Conservation (phyloP, 2,329 filamentous ascomycete genomes). For the Zymoseptoria tritici region DNA sequence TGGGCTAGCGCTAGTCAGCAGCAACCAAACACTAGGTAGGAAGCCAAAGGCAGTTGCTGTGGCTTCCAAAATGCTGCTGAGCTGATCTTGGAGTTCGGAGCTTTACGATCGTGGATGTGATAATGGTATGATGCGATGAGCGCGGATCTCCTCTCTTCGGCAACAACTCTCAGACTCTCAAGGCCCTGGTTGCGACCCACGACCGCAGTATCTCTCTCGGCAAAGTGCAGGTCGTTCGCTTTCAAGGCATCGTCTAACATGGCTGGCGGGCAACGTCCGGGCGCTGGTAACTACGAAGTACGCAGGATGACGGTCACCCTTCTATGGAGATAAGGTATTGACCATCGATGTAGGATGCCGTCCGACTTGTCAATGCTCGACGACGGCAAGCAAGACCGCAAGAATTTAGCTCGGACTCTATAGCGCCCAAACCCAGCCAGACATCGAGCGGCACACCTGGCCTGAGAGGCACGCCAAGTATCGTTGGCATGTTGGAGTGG, state of each 20-base stretch:
- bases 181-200: background rate
- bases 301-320: background rate
- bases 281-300: background rate
- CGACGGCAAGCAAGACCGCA: background rate
- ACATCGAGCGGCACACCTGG: slow-evolving; percentile 6
- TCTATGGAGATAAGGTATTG: background rate
- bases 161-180: background rate
- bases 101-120: too few relatives aligned
- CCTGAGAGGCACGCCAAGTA: slow-evolving; percentile 16
- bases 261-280: too few relatives aligned
- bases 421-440: background rate
- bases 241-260: background rate
- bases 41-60: too few relatives aligned
- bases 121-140: background rate
- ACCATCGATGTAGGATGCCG: slow-evolving; percentile 1
- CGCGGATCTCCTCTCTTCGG: background rate
- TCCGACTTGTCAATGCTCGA: background rate
- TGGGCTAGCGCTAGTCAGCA: too few relatives aligned
- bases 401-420: background rate
- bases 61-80: too few relatives aligned
- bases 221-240: background rate
- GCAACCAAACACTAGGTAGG: too few relatives aligned
- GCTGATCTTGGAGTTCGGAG: too few relatives aligned
- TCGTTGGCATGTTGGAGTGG: slow-evolving; percentile 21
- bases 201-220: background rate